Evolutionary conservation across 208 protist genomes (phyloP).

Genomic region (Crithidia fasciculata): DNA sequence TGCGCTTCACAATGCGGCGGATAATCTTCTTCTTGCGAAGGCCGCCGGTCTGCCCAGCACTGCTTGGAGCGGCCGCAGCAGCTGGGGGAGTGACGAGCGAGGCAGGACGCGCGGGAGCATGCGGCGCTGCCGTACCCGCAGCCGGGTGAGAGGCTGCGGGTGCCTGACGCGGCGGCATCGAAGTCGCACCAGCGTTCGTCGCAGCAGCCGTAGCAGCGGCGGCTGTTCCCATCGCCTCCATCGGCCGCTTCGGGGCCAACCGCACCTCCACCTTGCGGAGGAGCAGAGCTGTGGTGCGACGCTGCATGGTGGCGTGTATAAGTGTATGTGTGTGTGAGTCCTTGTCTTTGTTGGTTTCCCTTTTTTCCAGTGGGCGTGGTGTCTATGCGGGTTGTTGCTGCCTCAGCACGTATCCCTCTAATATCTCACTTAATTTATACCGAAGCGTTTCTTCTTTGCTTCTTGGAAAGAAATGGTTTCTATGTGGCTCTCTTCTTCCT

Average conservation of each 20-base stretch:
- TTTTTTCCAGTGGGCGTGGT: background rate
- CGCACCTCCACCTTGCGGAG: conserved; percentile 11
- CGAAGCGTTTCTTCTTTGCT: background rate
- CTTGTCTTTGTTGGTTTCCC: background rate
- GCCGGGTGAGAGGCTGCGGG: conserved; percentile 2
- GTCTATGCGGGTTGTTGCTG: too few relatives aligned
- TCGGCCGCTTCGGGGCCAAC: conserved; percentile 21
- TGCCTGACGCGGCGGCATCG: background rate
- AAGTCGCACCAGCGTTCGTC: too few relatives aligned
- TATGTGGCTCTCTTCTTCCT: too few relatives aligned
- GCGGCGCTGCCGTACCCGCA: background rate
- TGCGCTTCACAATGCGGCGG: conserved; percentile 37
- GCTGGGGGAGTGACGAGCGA: conserved; percentile 28
- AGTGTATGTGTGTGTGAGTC: background rate
- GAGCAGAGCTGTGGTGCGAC: conserved; percentile 10
- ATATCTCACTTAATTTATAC: too few relatives aligned
- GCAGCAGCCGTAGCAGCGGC: background rate
- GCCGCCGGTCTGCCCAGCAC: background rate
- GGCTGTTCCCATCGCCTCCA: background rate
- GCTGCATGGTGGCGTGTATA: conserved; percentile 15
- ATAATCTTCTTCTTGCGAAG: conserved; percentile 36
- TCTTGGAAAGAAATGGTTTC: background rate
- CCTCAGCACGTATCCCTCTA: too few relatives aligned
- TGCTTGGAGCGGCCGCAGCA: background rate
- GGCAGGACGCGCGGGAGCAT: background rate